Evolutionary conservation across 163 green algal species (phyloP), one percentile per base, ranked within the genome.

Genomic region (Scenedesmus sp.): DNA sequence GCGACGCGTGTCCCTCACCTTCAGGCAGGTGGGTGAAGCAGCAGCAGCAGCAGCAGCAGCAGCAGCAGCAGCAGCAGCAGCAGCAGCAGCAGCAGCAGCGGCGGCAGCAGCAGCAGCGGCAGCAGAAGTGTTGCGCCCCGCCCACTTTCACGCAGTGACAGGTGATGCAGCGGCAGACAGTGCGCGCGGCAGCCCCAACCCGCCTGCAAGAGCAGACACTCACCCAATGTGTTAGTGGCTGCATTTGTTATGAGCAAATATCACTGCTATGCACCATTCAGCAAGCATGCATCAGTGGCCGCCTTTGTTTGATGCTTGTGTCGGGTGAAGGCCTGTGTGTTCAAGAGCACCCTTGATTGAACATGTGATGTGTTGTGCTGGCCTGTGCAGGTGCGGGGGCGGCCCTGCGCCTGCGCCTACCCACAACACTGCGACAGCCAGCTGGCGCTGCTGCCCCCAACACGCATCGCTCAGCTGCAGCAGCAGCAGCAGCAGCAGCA

Each of bases 361-460:
- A 35, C 4, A 33, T 35, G 10, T 35, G 3, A 35, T 88, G 49
- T 44, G 6, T 43, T 80, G n/a, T 51, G 37, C 20, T 49, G 33
- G 3, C n/a, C 15, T 49, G 5, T 81, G 72, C 93, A 96, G 94
- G 92, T 94, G 4, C 87, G 95, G 0, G 92, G 95, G 16, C 93
- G 80, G 24, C 91, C 95, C 0, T 99, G 97, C 92, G 65, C 91
- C 82, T 99, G 97, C 92, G 30, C 65, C 0, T 99, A 91, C 59
- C 97, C 96, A 0, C 80, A 97, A 56, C 90, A 93, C 73, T 99
- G 97, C 90, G 97, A 99, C 94, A 98, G 94, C 89, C 97, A 98
- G 92, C 76, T 80, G 22, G 93, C 91, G 46, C 61, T 61, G 20
- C 93, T 97, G 86, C 95, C 95, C 16, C 96, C 96, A 70, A 98